A percentile compares a stretch with the other conserved stretches of the same genome.
These are phyloP conservation scores for Choiromyces venosus DNA, from an alignment of 495 filamentous ascomycete genomes.

Conservation along the genomic window DNA sequence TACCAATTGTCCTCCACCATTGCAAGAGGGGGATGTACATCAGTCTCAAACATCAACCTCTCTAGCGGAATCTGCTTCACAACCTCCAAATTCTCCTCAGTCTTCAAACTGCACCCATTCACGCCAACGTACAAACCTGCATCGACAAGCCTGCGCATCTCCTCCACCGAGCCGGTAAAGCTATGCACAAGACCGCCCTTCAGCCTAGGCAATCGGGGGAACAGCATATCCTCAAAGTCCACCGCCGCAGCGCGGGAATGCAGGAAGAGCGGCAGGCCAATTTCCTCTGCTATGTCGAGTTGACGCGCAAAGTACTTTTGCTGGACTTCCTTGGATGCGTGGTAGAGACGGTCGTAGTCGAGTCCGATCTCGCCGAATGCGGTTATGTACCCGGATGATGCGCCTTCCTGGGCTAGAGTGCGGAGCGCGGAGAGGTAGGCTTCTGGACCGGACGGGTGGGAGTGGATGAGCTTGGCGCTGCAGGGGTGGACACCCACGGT, in stretches of 20 bases:
- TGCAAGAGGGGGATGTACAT: conserved; percentile 46
- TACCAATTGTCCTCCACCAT: background rate
- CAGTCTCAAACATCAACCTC: conserved; percentile 81
- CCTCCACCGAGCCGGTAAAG: conserved; percentile 79
- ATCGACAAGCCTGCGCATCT: conserved; percentile 70
- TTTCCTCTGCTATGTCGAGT: conserved; percentile 65
- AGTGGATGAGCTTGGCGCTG: conserved; percentile 62
- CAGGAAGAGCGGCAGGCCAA: conserved; percentile 80
- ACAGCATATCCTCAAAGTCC: conserved; percentile 68
- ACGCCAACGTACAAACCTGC: conserved; percentile 77
- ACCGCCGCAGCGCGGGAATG: conserved; percentile 78
- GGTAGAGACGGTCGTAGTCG: conserved; percentile 86
- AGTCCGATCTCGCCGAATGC: conserved; percentile 95
- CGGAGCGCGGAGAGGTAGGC: conserved; percentile 56
- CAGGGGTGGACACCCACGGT: conserved; percentile 95
- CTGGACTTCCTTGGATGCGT: conserved; percentile 69
- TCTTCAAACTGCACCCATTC: conserved; percentile 91
- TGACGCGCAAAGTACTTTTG: conserved; percentile 79
- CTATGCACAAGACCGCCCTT: conserved; percentile 76
- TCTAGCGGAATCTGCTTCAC: conserved; percentile 69
- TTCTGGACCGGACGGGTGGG: conserved; percentile 52
- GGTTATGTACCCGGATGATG: conserved; percentile 52
- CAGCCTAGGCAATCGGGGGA: conserved; percentile 48
- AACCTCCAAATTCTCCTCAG: conserved; percentile 76
- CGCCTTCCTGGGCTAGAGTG: conserved; percentile 51